Percentiles rank a stretch among this genome's conserved stretches.
These are phyloP conservation scores for Linderniella brevidens DNA, from an alignment of 257 asterid genomes.

Conservation along the genomic window DNA sequence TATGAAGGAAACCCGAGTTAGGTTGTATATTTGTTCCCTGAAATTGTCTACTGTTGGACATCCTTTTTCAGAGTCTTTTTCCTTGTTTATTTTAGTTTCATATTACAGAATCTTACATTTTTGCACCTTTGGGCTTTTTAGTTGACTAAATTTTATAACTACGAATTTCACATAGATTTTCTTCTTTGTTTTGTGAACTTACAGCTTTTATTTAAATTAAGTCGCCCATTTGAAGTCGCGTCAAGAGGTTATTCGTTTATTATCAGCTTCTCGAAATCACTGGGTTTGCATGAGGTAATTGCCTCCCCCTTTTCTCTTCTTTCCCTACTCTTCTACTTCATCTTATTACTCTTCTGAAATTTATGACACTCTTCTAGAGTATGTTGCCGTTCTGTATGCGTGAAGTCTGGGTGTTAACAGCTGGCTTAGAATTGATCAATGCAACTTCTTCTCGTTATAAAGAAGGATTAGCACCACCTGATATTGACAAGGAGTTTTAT, in stretches of 20 bases:
- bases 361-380: slow-evolving; percentile 30
- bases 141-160: neutral
- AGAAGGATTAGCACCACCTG: slow-evolving; percentile 60
- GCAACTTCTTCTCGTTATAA: slow-evolving; percentile 61
- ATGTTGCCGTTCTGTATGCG: slow-evolving; percentile 87
- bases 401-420: slow-evolving; percentile 94
- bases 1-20: slow-evolving; percentile 19
- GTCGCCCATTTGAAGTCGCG: slow-evolving; percentile 91
- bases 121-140: too few species aligned
- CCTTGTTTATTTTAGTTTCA: too few species aligned
- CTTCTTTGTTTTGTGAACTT: slow-evolving; percentile 15
- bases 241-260: slow-evolving; percentile 96
- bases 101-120: too few species aligned
- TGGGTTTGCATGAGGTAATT: slow-evolving; percentile 75
- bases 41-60: too few species aligned
- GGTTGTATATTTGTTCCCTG: slow-evolving; percentile 14
- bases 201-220: slow-evolving; percentile 78
- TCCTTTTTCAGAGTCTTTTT: too few species aligned
- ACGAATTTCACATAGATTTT: slow-evolving; percentile 10
- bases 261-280: slow-evolving; percentile 82
- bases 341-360: slow-evolving; percentile 9
- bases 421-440: slow-evolving; percentile 67
- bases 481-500: slow-evolving; percentile 80
- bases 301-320: slow-evolving; percentile 11
- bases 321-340: slow-evolving; percentile 10